Evolutionary conservation across 78 protist species (phyloP), one percentile per base, ranked within the genome.

Genomic region (Planoprotostelium fungivorum): DNA sequence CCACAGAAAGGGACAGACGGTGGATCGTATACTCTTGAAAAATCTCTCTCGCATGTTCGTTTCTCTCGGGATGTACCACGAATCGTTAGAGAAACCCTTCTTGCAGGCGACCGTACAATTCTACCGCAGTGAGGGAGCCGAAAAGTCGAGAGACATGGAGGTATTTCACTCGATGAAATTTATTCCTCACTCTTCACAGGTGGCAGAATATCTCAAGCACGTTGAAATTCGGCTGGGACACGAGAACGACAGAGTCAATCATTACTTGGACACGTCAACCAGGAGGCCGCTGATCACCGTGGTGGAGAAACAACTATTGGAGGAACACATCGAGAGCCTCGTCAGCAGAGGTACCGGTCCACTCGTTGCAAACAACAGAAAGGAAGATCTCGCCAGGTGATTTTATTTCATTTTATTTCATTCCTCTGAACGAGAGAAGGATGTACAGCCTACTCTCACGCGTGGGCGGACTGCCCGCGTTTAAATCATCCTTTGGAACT

Each of bases 21-120:
- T 96, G n/a, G 95, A 95, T 87, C 83, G 93, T 28, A 85, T 86
- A 83, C n/a, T 95, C 35, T 34, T 92, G 34, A 35, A 38, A n/a
- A 29, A 87, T 37, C 83, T 95, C 34, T 25, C 94, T 83, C 91
- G 95, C 51, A 97, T 97, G 97, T 63, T 94, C 31, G 16, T 73
- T 34, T 86, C 95, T 38, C 86, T 51, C 73, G 73, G 73, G 73
- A 51, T 51, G 73, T 94, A 96, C 90, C 63, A 83, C 84, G 73
- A 35, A 10, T 29, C 35, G 83, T 91, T 96, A 37, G 96, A 95
- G 86, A 38, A 0, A 5, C 88, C 86, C 28, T 92, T 96, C 29
- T 35, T 96, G 37, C 36, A 36, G 35, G 96, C 93, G 34, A 94
- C 96, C 29, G 0, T 29, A 35, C 90, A 38, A n/a, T 96, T 85